phyloP scores from a whole-genome alignment of 306 rosid genomes.

The Vigna trinervia region DNA sequence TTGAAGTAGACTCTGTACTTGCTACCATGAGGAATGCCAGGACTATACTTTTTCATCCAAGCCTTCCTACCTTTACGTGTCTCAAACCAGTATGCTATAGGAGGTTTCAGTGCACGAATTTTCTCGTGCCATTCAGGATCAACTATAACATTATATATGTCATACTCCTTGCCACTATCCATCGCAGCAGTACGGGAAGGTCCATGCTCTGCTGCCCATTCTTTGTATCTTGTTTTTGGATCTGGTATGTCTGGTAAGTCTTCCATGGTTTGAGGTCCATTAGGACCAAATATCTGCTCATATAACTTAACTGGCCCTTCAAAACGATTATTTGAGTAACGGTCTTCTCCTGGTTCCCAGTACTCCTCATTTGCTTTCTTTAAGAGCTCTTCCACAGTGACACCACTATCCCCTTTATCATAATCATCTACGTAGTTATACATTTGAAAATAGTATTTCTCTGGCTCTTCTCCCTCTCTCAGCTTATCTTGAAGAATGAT shows the following conservation, averaged over 20 bases:
- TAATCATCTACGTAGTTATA: slow-evolving; percentile 88
- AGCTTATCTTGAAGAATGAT: slow-evolving; percentile 88
- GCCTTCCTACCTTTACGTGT: slow-evolving; percentile 96
- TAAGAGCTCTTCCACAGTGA: slow-evolving; percentile 77
- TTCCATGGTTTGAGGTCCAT: slow-evolving; percentile 91
- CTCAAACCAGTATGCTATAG: slow-evolving; percentile 86
- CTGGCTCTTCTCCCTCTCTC: slow-evolving; percentile 85
- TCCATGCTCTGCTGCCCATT: slow-evolving; percentile 77
- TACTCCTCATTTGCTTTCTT: slow-evolving; percentile 83
- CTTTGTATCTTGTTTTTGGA: slow-evolving; percentile 90
- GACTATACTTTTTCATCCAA: slow-evolving; percentile 86
- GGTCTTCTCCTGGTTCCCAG: slow-evolving; percentile 98
- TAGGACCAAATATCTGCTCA: slow-evolving; percentile 94
- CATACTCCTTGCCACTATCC: slow-evolving; percentile 85
- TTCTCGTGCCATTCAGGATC: slow-evolving; percentile 76
- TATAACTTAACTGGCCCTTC: slow-evolving; percentile 87
- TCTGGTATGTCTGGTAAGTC: slow-evolving; percentile 83
- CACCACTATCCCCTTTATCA: slow-evolving; percentile 96
- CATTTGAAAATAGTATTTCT: slow-evolving; percentile 91
- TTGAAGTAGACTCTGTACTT: slow-evolving; percentile 95
- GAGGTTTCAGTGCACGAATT: slow-evolving; percentile 72
- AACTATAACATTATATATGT: slow-evolving; percentile 67
- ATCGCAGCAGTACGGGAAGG: slow-evolving; percentile 73
- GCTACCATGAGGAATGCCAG: slow-evolving; percentile 92
- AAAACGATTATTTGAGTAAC: slow-evolving; percentile 70